Base-by-base conservation (phyloP, 495 filamentous ascomycete species). In the Penicillium longicatenatum region DNA sequence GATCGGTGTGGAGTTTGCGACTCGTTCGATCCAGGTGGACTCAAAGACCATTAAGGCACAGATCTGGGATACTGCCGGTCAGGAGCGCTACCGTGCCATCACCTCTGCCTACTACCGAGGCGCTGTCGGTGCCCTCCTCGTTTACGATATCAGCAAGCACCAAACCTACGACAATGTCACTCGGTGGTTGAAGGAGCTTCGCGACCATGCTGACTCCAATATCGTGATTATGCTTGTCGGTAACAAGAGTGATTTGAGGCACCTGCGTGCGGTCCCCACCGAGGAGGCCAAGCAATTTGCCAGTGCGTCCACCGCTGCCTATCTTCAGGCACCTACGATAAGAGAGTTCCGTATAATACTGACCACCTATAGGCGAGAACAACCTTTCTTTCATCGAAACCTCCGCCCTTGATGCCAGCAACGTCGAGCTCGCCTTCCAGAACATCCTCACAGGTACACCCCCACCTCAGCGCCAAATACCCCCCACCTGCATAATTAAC, bases 11-110 rank as follows among this genome's bases (percentile, higher is more conserved):
- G 94, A 99, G 79, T 99, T 99, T 74, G 94, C 94, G 62, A 99
- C 94, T 58, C 89, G 94, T 53, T 97, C 92, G 60, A 98, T 99
- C 78, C 94, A 98, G 77, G 95, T 99, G 68, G 95, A 99, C 78
- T 86, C 89, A 66, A 99, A 99, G 84, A 99, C 94, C 64, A 99
- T 99, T 88, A 99, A 99, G 83, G 94, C 94, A 67, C 94, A 99
- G 82, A 99, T 99, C 71, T 99, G 95, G 95, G 95, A 99, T 81
- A 99, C 95, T 54, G 95, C 95, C 52, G 95, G 95, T 67, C 95
- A 99, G 79, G 95, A 99, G 78, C 87, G 95, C 68, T 99, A 98
- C 78, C 90, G 95, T 70, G 94, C 95, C 72, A 98, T 99, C 72
- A 99, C 95, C 59, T 97, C 93, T 52, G 94, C 95, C 52, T 99